A percentile compares a stretch with the other conserved stretches of the same genome.
Evolutionary conservation across 768 basidiomycete genomes (phyloP).

Genomic region (Sporobolomyces phaffii): DNA sequence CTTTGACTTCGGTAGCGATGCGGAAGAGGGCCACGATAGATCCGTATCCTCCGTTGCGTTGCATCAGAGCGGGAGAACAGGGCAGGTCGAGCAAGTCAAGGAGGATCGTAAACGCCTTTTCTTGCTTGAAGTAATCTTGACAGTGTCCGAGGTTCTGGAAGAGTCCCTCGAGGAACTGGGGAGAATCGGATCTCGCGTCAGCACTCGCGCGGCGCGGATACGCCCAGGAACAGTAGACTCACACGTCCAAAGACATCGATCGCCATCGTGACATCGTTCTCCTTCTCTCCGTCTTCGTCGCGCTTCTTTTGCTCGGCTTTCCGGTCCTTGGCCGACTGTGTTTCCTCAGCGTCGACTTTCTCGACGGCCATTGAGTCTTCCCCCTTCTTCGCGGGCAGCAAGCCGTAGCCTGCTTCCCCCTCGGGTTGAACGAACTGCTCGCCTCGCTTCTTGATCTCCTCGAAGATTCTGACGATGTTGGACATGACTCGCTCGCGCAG

Average conservation of each 20-base stretch:
- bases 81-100: conserved; percentile 73
- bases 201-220: not conserved
- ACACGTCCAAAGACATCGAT: conserved; percentile 47
- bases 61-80: conserved; percentile 82
- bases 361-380: not conserved
- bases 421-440: conserved; percentile 43
- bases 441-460: conserved; percentile 69
- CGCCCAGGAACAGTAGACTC: not conserved
- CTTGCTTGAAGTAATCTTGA: conserved; percentile 75
- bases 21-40: conserved; percentile 82
- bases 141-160: conserved; percentile 87
- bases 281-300: conserved; percentile 29
- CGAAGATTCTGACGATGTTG: conserved; percentile 63
- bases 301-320: conserved; percentile 37
- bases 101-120: conserved; percentile 59
- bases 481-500: conserved; percentile 75
- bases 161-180: conserved; percentile 82
- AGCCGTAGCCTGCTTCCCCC: conserved; percentile 30
- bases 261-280: conserved; percentile 38
- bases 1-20: conserved; percentile 79
- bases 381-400: conserved; percentile 12
- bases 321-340: conserved; percentile 26
- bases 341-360: conserved; percentile 1
- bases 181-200: not conserved
- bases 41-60: conserved; percentile 74